Conservation (phyloP, 345 rosid genomes). For the Firmiana major region DNA sequence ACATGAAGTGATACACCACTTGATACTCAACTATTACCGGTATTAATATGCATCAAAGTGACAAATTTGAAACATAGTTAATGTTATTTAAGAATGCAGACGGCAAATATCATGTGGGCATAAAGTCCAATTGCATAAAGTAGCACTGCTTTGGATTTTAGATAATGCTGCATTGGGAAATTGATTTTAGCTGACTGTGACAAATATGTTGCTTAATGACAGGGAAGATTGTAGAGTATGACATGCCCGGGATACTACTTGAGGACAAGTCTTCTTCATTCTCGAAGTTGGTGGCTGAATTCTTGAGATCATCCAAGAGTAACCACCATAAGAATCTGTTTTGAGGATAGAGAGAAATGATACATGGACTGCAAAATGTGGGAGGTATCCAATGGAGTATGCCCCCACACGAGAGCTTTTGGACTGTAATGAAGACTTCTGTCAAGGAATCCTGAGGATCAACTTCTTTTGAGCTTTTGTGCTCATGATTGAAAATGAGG, state of each 20-base stretch:
- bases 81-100: background rate
- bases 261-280: conserved; percentile 56
- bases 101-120: background rate
- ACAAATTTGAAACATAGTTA: background rate
- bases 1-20: background rate
- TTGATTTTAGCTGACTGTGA: background rate
- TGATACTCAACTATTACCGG: background rate
- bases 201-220: conserved; percentile 14
- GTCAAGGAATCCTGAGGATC: background rate
- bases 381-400: background rate
- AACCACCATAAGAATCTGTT: conserved; percentile 15
- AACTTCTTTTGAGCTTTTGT: background rate
- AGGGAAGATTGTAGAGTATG: conserved; percentile 53
- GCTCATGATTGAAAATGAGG: too few relatives aligned
- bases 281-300: conserved; percentile 62
- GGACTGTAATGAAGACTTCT: background rate
- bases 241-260: conserved; percentile 43
- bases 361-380: background rate
- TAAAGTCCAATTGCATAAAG: background rate
- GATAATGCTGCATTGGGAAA: background rate
- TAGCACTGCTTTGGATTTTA: background rate
- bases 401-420: background rate
- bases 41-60: background rate
- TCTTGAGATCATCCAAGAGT: conserved; percentile 47
- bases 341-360: conserved; percentile 3